Percentiles rank a stretch among this genome's conserved stretches.
Conservation (phyloP, 2,329 filamentous ascomycete genomes). For the Sclerotinia spermophila region DNA sequence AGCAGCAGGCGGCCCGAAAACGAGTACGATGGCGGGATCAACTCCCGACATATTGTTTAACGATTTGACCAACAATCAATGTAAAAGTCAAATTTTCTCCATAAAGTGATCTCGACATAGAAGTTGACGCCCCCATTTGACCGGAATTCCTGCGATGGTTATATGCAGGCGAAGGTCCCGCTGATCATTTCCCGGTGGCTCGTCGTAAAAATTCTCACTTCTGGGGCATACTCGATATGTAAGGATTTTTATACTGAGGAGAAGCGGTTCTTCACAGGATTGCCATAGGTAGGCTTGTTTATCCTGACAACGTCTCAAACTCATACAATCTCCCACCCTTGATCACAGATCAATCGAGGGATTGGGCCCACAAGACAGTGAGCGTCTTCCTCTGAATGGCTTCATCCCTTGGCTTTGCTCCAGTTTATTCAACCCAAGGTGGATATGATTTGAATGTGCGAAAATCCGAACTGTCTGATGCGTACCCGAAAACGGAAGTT, state of each 20-base stretch:
- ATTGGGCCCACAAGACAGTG: background rate
- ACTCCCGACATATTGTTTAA: background rate
- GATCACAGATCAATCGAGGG: background rate
- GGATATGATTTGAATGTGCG: background rate
- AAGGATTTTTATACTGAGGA: background rate
- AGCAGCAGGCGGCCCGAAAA: constrained; percentile 7
- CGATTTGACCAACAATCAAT: background rate
- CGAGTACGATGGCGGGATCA: background rate
- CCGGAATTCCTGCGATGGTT: background rate
- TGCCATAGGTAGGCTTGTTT: background rate
- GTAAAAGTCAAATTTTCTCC: background rate
- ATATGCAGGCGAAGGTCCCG: background rate
- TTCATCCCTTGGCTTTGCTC: background rate
- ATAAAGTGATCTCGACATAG: background rate
- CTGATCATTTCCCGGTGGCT: background rate
- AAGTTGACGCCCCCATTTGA: background rate
- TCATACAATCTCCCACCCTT: background rate
- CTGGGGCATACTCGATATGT: background rate
- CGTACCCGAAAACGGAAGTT: background rate
- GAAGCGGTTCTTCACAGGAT: background rate
- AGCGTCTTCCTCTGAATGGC: background rate
- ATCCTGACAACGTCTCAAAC: background rate
- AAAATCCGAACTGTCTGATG: background rate
- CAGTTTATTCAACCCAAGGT: background rate
- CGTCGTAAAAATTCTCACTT: background rate